A percentile compares a stretch with the other conserved stretches of the same genome.
phyloP scores from a whole-genome alignment of 768 basidiomycete genomes.

The Termitomyces sp. region DNA sequence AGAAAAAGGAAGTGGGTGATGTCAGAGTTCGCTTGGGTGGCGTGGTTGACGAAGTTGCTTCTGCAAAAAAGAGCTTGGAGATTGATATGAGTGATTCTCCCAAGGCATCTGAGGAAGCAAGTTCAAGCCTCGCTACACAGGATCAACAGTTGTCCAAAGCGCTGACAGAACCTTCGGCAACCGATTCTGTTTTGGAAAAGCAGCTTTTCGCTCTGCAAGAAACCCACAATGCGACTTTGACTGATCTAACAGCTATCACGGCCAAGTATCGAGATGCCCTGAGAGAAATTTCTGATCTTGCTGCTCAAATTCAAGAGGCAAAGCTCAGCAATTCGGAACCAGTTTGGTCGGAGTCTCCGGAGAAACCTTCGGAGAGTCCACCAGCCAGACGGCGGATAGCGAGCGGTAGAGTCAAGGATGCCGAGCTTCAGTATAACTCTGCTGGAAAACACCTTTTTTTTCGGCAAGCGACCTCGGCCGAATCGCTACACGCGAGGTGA shows the following conservation, averaged over 20 bases:
- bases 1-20: slow-evolving; percentile 60
- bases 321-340: slow-evolving; percentile 53
- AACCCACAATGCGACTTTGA: slow-evolving; percentile 73
- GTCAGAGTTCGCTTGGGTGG: slow-evolving; percentile 60
- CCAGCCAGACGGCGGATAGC: slow-evolving; percentile 49
- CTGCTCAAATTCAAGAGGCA: slow-evolving; percentile 84
- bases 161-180: slow-evolving; percentile 22
- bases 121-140: slow-evolving; percentile 20
- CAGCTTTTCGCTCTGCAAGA: slow-evolving; percentile 76
- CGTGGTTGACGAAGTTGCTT: slow-evolving; percentile 65
- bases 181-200: slow-evolving; percentile 39
- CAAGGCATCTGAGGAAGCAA: slow-evolving; percentile 5
- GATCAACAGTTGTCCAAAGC: slow-evolving; percentile 20
- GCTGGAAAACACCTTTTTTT: slow-evolving; percentile 73
- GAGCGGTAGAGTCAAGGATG: slow-evolving; percentile 43
- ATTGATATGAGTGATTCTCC: slow-evolving; percentile 29
- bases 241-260: slow-evolving; percentile 73
- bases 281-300: slow-evolving; percentile 88
- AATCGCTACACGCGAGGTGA: slow-evolving; percentile 85
- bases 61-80: slow-evolving; percentile 65
- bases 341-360: slow-evolving; percentile 36
- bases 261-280: slow-evolving; percentile 86
- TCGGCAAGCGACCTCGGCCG: slow-evolving; percentile 80
- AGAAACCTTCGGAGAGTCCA: slow-evolving; percentile 32
- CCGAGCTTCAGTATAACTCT: slow-evolving; percentile 38